Evolutionary conservation across 169 alveolate genomes (phyloP).

Genomic region (Plasmodium knowlesi): DNA sequence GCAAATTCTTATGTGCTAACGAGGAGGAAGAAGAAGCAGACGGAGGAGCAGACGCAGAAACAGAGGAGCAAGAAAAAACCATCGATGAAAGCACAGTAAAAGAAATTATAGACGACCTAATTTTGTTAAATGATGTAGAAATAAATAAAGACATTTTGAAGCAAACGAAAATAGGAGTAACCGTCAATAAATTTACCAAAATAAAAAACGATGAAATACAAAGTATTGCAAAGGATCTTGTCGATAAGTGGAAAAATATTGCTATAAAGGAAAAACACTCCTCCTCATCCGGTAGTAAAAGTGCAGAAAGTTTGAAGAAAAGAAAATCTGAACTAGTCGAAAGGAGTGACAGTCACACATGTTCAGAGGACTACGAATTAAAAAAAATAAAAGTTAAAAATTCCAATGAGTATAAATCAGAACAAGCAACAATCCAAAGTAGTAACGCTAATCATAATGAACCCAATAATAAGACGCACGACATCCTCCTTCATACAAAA

Average conservation of each 20-base stretch:
- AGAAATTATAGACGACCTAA: slow-evolving; percentile 63
- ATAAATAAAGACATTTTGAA: slow-evolving; percentile 84
- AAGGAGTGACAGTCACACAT: not conserved
- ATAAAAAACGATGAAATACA: slow-evolving; percentile 43
- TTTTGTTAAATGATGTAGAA: slow-evolving; percentile 75
- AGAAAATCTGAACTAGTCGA: slow-evolving; percentile 53
- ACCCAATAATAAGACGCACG: not conserved
- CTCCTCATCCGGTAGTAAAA: slow-evolving; percentile 34
- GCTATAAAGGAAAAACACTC: slow-evolving; percentile 73
- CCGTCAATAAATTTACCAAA: slow-evolving; percentile 83
- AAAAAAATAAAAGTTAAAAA: slow-evolving; percentile 53
- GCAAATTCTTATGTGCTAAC: not conserved
- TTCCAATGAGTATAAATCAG: slow-evolving; percentile 42
- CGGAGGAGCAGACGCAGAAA: not conserved
- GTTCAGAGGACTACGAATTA: slow-evolving; percentile 28
- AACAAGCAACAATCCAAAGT: not conserved
- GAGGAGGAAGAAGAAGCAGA: not conserved
- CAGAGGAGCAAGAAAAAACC: slow-evolving; percentile 3
- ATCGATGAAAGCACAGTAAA: slow-evolving; percentile 28
- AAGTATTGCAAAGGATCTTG: slow-evolving; percentile 46
- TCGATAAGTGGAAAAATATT: slow-evolving; percentile 77
- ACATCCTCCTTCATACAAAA: not conserved
- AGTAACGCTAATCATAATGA: not conserved
- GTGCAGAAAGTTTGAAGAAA: slow-evolving; percentile 30
- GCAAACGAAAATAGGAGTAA: slow-evolving; percentile 85